Evolutionary conservation across 2,329 filamentous ascomycete genomes (phyloP).

Genomic region (Didymella glomerata): DNA sequence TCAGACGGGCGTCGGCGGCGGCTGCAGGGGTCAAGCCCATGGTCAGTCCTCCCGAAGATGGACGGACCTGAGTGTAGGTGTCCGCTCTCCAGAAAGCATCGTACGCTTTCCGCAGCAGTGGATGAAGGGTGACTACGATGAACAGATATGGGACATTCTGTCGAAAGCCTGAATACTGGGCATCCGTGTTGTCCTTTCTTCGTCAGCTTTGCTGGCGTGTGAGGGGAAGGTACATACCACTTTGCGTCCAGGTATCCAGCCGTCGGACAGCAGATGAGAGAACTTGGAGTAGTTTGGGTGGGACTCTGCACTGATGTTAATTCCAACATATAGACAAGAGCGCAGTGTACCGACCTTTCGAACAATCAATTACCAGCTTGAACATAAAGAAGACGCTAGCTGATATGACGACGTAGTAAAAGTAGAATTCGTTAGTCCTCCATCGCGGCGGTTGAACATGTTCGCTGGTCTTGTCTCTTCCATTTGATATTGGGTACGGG

Average conservation of each 20-base stretch:
- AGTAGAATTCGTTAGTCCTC: slow-evolving; percentile 83
- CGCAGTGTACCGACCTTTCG: slow-evolving; percentile 67
- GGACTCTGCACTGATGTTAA: slow-evolving; percentile 63
- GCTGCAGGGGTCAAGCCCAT: slow-evolving; percentile 56
- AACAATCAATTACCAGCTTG: slow-evolving; percentile 86
- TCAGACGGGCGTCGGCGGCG: slow-evolving; percentile 62
- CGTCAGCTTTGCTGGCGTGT: slow-evolving; percentile 13
- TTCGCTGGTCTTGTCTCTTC: slow-evolving; percentile 47
- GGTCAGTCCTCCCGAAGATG: slow-evolving; percentile 46
- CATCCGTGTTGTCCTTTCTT: slow-evolving; percentile 81
- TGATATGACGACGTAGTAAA: slow-evolving; percentile 77
- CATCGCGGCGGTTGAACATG: slow-evolving; percentile 74
- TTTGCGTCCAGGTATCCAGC: slow-evolving; percentile 92
- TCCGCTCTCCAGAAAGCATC: slow-evolving; percentile 61
- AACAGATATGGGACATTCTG: slow-evolving; percentile 84
- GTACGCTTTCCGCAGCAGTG: slow-evolving; percentile 76
- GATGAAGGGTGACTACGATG: slow-evolving; percentile 78
- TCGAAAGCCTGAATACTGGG: slow-evolving; percentile 86
- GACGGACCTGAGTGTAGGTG: slow-evolving; percentile 56
- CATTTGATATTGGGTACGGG: slow-evolving; percentile 38
- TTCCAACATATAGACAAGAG: background rate
- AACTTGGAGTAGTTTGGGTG: slow-evolving; percentile 84
- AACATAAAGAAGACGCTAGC: slow-evolving; percentile 84
- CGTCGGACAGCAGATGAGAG: slow-evolving; percentile 73
- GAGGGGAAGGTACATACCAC: slow-evolving; percentile 65